Conservation (phyloP, 495 filamentous ascomycete species). For the Podospora comata region DNA sequence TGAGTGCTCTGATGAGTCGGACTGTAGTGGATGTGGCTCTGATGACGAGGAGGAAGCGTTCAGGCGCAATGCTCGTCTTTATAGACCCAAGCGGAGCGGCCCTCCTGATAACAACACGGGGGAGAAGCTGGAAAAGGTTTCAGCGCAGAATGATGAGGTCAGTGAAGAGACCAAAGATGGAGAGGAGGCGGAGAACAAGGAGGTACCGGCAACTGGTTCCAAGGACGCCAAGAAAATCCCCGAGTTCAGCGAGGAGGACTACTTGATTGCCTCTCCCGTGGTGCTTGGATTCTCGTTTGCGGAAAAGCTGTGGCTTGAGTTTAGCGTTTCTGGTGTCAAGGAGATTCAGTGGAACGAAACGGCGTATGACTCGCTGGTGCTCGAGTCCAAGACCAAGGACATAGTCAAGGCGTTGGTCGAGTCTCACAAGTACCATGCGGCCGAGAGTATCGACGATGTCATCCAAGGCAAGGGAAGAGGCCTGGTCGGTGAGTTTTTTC, state of each 20-base stretch:
- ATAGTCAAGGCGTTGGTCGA: constrained; percentile 51
- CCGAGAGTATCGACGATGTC: constrained; percentile 69
- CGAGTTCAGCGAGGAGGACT: constrained; percentile 79
- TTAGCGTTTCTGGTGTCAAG: constrained; percentile 76
- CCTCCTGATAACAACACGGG: constrained; percentile 56
- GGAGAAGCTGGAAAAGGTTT: constrained; percentile 61
- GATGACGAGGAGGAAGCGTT: constrained; percentile 30
- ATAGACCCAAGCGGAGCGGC: constrained; percentile 30
- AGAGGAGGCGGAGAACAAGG: constrained; percentile 42
- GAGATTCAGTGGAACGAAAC: constrained; percentile 33
- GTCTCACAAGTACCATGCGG: constrained; percentile 59
- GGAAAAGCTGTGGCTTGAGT: constrained; percentile 91
- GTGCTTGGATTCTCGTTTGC: constrained; percentile 90
- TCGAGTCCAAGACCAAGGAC: constrained; percentile 33
- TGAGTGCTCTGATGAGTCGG: constrained; percentile 56
- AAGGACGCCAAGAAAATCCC: constrained; percentile 40
- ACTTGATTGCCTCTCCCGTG: constrained; percentile 84
- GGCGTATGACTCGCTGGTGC: constrained; percentile 30
- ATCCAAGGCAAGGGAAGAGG: constrained; percentile 54
- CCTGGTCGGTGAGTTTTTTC: constrained; percentile 65
- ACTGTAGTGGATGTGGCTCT: constrained; percentile 46
- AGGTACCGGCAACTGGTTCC: constrained; percentile 30
- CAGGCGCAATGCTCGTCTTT: background rate
- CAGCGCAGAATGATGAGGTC: background rate
- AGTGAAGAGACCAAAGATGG: constrained; percentile 36